Base-by-base conservation (phyloP, 306 rosid genomes). In the Hippophae rhamnoides region DNA sequence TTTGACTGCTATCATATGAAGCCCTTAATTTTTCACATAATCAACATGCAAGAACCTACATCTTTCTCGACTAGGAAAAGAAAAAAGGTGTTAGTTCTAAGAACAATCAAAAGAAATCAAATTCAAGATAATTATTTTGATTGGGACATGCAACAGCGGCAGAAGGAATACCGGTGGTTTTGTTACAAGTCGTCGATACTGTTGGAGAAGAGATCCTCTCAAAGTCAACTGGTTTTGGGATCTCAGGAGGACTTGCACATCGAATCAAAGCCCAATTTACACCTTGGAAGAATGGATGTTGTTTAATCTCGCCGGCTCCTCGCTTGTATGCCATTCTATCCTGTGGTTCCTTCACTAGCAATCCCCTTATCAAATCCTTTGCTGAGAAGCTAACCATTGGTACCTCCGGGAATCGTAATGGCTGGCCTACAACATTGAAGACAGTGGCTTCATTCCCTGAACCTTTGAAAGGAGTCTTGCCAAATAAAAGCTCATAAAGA, bases 391-490 rank as follows among this genome's bases (percentile, higher is more conserved):
- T 71, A 10, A 74, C 82, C 44, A 73, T 60, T 2, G 82, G 82
- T 5, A 76, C 42, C 38, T 81, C 78, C 6, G 78, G 84, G 43
- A 79, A 79, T 55, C 79, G 62, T 50, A 79, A 49, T 49, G 84
- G 81, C 56, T 79, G 84, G 52, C 84, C 84, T 3, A 79, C 84
- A 1, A 79, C 84, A 13, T 79, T 79, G 68, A 68, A 68, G 13
- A 79, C 64, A 26, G 84, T 79, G 49, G 81, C 81, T 5, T 79
- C 64, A 65, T 79, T 79, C 45, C 81, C 84, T 13, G 84, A 79
- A 41, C 84, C 84, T 67, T 79, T 79, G 62, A 79, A 79, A 42
- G 84, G 84, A 40, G 84, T 79, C 78, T 76, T 79, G 43, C 84
- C 84, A 2, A 79, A 79, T 74, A 79, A 59, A 23, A 79, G 74